These are phyloP conservation scores for Colletotrichum tropicale DNA, from an alignment of 2,329 filamentous ascomycete genomes.

Conservation along the genomic window DNA sequence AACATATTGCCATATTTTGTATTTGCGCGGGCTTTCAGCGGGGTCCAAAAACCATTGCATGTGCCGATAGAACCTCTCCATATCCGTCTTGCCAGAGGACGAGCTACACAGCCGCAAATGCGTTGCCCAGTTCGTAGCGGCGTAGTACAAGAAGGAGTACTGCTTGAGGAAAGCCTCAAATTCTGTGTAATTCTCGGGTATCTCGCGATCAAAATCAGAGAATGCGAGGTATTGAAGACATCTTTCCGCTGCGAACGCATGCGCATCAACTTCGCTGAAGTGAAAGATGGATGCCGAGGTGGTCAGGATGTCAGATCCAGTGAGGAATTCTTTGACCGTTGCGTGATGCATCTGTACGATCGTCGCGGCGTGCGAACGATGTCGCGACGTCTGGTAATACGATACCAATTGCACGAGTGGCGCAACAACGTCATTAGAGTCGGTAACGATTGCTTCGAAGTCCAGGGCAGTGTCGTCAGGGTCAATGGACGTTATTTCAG, in stretches of 20 bases:
- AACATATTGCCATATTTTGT: background rate
- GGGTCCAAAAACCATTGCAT: fast-evolving
- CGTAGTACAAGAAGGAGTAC: background rate
- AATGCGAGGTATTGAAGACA: background rate
- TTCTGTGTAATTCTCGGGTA: fast-evolving
- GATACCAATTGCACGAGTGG: background rate
- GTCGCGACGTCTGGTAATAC: background rate
- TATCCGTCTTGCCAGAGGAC: fast-evolving
- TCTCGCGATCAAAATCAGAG: background rate
- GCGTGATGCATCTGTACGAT: background rate
- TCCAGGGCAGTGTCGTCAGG: fast-evolving
- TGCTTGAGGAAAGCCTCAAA: fast-evolving
- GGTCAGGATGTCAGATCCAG: background rate
- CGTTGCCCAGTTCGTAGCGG: fast-evolving
- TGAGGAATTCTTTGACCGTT: background rate
- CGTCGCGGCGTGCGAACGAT: background rate
- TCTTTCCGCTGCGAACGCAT: background rate
- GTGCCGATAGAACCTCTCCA: fast-evolving
- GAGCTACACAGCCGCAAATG: fast-evolving
- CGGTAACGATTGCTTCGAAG: background rate
- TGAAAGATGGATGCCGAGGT: background rate
- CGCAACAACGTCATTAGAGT: background rate
- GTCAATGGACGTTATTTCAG: too few species aligned
- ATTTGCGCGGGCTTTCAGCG: fast-evolving
- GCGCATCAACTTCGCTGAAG: background rate